A percentile compares a stretch with the other conserved stretches of the same genome.
These are phyloP conservation scores for Penicillium paxilli DNA, from an alignment of 495 filamentous ascomycete genomes.

Conservation along the genomic window DNA sequence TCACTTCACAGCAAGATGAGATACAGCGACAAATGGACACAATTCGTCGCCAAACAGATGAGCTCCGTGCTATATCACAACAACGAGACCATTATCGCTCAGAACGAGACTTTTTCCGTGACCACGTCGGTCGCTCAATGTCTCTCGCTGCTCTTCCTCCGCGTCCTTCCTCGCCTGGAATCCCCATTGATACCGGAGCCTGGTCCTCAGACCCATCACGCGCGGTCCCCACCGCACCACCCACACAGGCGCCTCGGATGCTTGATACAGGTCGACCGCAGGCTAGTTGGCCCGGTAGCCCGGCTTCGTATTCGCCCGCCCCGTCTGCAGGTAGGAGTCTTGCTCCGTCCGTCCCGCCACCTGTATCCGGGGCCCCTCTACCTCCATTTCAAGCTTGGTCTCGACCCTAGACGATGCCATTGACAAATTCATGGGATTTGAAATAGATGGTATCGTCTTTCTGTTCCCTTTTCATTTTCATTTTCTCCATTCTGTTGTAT, in stretches of 20 bases:
- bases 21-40: slow-evolving; percentile 58
- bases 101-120: slow-evolving; percentile 68
- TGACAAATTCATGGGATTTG: not conserved
- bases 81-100: slow-evolving; percentile 55
- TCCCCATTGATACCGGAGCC: not conserved
- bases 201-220: slow-evolving; percentile 5
- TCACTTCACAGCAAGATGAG: slow-evolving; percentile 54
- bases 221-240: not conserved
- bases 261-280: slow-evolving; percentile 16
- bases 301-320: slow-evolving; percentile 17
- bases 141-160: slow-evolving; percentile 39
- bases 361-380: slow-evolving; percentile 17
- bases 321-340: slow-evolving; percentile 6
- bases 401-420: slow-evolving; percentile 9
- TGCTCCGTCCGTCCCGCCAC: slow-evolving; percentile 9
- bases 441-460: not conserved
- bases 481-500: slow-evolving; percentile 1
- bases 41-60: slow-evolving; percentile 56
- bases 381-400: slow-evolving; percentile 28
- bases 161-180: slow-evolving; percentile 43
- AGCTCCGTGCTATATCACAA: slow-evolving; percentile 55
- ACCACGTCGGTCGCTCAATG: slow-evolving; percentile 55
- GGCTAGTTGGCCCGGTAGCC: slow-evolving; percentile 21
- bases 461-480: not conserved
- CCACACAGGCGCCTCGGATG: slow-evolving; percentile 3